phyloP scores from a whole-genome alignment of 768 basidiomycete species.

The Podaxis pistillaris region DNA sequence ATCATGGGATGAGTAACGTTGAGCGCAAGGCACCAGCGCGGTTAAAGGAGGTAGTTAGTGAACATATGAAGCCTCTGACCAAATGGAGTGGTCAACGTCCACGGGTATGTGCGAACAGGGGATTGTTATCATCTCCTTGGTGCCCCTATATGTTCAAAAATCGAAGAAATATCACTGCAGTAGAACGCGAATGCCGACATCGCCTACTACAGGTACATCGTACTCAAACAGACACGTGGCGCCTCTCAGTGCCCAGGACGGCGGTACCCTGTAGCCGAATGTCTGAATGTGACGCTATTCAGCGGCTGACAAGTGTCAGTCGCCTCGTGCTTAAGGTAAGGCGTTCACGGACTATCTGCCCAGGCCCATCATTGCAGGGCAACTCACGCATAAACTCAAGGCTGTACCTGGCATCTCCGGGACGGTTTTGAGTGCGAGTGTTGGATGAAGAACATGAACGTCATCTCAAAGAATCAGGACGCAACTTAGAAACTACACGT shows the following conservation, averaged over 20 bases:
- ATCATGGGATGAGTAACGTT: neutral
- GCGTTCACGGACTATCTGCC: neutral
- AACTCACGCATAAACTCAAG: neutral
- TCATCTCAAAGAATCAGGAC: neutral
- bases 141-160: too few species aligned
- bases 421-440: neutral
- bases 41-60: neutral
- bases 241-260: neutral
- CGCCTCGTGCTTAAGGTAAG: neutral
- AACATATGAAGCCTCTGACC: neutral
- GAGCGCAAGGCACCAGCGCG: neutral
- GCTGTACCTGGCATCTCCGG: neutral
- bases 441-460: neutral
- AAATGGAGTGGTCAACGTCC: neutral
- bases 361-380: too few species aligned
- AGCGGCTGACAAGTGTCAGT: neutral
- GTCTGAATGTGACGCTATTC: too few species aligned
- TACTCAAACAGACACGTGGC: too few species aligned
- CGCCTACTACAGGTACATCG: too few species aligned
- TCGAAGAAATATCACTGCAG: too few species aligned
- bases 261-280: neutral
- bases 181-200: too few species aligned
- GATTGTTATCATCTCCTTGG: neutral
- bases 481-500: neutral
- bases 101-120: neutral